Conservation (phyloP, 2,329 filamentous ascomycete species). For the Xylaria sp. region DNA sequence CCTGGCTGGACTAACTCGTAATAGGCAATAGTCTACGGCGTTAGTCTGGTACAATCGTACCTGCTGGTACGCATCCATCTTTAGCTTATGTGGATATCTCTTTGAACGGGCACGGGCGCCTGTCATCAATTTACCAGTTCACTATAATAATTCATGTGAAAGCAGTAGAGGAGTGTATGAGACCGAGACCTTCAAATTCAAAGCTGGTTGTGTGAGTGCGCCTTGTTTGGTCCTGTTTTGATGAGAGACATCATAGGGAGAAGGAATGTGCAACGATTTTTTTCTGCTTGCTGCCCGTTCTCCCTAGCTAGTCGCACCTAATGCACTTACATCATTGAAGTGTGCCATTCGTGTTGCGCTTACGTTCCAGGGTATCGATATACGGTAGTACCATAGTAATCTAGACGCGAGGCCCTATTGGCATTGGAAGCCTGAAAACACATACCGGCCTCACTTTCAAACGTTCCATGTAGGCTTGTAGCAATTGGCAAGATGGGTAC, state of each 20-base stretch:
- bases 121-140: slow-evolving; percentile 15
- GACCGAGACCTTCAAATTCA: background rate
- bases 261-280: slow-evolving; percentile 2
- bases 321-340: slow-evolving; percentile 30
- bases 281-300: slow-evolving; percentile 18
- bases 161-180: background rate
- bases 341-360: slow-evolving; percentile 24
- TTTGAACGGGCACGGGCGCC: slow-evolving; percentile 15
- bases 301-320: slow-evolving; percentile 1
- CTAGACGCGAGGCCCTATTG: slow-evolving; percentile 7
- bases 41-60: slow-evolving; percentile 2
- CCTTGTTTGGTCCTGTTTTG: background rate
- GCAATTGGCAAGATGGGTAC: slow-evolving; percentile 1
- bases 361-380: slow-evolving; percentile 13
- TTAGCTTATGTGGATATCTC: slow-evolving; percentile 32
- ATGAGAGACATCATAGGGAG: slow-evolving; percentile 2
- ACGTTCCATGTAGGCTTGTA: slow-evolving; percentile 3
- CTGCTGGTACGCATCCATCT: slow-evolving; percentile 3
- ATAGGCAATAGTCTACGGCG: slow-evolving; percentile 15
- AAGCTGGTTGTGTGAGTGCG: background rate
- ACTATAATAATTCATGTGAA: slow-evolving; percentile 2
- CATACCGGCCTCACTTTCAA: slow-evolving; percentile 6
- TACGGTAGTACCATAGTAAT: slow-evolving; percentile 8
- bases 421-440: slow-evolving; percentile 19
- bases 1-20: background rate